phyloP scores from a whole-genome alignment of 169 alveolate genomes.

The Perkinsus marinus region DNA sequence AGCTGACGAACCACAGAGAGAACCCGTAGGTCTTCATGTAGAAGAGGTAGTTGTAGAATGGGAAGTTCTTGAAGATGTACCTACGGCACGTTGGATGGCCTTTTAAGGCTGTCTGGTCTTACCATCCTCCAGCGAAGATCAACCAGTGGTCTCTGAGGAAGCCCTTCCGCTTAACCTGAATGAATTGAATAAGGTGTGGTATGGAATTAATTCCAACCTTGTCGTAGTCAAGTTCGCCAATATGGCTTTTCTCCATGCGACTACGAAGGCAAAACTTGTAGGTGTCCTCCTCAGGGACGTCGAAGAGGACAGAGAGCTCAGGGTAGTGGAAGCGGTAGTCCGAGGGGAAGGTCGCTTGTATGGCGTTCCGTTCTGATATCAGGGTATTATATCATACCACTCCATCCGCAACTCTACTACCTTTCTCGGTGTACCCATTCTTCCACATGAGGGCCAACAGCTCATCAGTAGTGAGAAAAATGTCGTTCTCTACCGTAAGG shows the following conservation, averaged over 20 bases:
- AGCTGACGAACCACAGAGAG: not conserved
- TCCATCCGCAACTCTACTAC: not conserved
- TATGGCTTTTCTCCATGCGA: not conserved
- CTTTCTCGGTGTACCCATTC: constrained; percentile 3
- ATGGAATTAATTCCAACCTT: not conserved
- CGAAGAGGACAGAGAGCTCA: not conserved
- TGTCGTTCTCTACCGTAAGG: not conserved
- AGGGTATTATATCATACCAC: not conserved
- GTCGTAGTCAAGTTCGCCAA: not conserved
- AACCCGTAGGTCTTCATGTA: constrained; percentile 1
- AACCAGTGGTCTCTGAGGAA: constrained; percentile 7
- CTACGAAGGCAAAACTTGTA: constrained; percentile 1
- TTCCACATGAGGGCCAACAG: constrained; percentile 1
- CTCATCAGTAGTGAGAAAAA: constrained; percentile 1
- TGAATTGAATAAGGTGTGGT: not conserved
- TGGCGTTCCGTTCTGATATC: not conserved
- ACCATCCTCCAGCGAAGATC: not conserved
- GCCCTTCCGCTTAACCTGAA: not conserved
- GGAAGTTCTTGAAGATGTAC: constrained; percentile 8
- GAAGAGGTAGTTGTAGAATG: constrained; percentile 6
- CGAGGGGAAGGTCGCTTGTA: not conserved
- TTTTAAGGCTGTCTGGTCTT: too few relatives aligned
- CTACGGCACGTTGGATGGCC: too few relatives aligned
- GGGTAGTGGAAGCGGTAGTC: constrained; percentile 9
- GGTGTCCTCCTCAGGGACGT: not conserved